Conservation (phyloP, 1,284 basidiomycete genomes). For the Ustilago cynodontis region DNA sequence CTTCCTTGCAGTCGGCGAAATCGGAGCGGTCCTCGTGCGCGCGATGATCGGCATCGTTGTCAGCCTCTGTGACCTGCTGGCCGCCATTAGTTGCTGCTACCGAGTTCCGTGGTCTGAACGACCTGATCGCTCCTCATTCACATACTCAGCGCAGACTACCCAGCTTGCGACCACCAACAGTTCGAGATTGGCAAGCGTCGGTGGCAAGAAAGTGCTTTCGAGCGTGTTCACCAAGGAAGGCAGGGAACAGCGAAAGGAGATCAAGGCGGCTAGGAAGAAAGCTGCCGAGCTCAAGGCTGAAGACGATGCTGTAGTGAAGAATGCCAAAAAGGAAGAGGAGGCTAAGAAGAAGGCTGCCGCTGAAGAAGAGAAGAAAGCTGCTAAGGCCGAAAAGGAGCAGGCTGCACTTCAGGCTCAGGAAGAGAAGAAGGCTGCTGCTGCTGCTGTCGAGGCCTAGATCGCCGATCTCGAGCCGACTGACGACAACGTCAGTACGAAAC, state of each 20-base stretch:
- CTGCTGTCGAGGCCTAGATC: constrained; percentile 7
- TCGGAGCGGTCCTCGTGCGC: constrained; percentile 50
- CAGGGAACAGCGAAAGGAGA: constrained; percentile 28
- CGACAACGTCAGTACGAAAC: no score
- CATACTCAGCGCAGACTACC: constrained; percentile 19
- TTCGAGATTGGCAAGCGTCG: constrained; percentile 18
- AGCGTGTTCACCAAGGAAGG: constrained; percentile 46
- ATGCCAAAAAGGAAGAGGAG: constrained; percentile 27
- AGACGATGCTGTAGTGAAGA: constrained; percentile 19
- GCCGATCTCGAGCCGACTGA: not conserved
- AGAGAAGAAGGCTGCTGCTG: constrained; percentile 13
- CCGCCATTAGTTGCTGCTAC: constrained; percentile 60
- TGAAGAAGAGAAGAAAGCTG: constrained; percentile 13
- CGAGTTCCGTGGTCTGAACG: constrained; percentile 56
- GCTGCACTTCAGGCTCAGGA: constrained; percentile 6
- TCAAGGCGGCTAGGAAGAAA: constrained; percentile 62
- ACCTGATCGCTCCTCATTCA: constrained; percentile 47
- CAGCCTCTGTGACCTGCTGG: constrained; percentile 59
- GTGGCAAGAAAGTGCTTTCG: constrained; percentile 41
- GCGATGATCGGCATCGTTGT: constrained; percentile 55
- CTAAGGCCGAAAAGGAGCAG: constrained; percentile 26
- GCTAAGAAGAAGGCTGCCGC: constrained; percentile 16
- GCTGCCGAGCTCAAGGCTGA: constrained; percentile 22
- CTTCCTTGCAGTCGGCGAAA: constrained; percentile 55
- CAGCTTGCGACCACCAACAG: not conserved